phyloP scores from a whole-genome alignment of 2,329 filamentous ascomycete genomes.

The Alternaria panax region DNA sequence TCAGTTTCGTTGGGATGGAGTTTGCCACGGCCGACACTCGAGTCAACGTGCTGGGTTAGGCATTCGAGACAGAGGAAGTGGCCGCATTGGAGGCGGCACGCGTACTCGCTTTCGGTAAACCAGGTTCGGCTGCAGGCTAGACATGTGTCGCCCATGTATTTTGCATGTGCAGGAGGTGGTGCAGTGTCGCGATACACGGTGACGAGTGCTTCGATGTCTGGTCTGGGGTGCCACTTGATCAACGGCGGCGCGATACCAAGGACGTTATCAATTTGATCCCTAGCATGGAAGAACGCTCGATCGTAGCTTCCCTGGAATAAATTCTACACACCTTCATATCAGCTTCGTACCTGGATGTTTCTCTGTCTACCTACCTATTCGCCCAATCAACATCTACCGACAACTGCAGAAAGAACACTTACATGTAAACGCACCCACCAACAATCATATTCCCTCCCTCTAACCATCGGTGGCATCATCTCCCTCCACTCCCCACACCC shows the following conservation, averaged over 20 bases:
- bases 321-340: conserved; percentile 6
- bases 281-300: conserved; percentile 13
- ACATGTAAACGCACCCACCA: conserved; percentile 23
- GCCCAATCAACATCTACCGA: not conserved
- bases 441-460: conserved; percentile 11
- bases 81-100: conserved; percentile 12
- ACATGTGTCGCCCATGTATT: conserved; percentile 4
- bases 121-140: conserved; percentile 5
- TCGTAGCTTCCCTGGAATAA: conserved; percentile 14
- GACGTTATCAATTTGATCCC: conserved; percentile 7
- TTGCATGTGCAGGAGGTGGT: not conserved
- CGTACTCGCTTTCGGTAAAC: conserved; percentile 10
- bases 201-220: not conserved
- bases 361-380: not conserved
- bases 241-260: conserved; percentile 3
- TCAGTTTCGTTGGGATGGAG: conserved; percentile 6
- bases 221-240: conserved; percentile 5
- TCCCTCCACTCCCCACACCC: conserved; percentile 14
- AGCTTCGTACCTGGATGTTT: not conserved
- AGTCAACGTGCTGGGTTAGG: conserved; percentile 9
- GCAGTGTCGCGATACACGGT: not conserved
- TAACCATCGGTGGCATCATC: not conserved
- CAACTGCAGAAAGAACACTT: not conserved
- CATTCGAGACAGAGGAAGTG: conserved; percentile 20
- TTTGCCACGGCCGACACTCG: conserved; percentile 1